Evolutionary conservation across 805 yeast genomes (phyloP).

Genomic region (Soucietia sequanensis): DNA sequence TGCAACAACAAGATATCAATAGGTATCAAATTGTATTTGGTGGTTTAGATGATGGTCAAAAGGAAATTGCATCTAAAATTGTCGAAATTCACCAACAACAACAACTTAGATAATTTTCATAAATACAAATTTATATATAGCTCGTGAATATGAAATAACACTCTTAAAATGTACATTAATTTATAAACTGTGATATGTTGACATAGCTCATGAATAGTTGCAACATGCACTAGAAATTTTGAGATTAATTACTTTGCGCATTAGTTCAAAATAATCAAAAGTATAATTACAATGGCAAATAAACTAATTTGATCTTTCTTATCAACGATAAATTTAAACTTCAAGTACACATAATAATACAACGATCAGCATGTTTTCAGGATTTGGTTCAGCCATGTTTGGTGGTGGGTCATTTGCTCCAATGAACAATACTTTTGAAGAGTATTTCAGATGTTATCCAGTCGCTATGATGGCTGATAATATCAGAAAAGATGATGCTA

Average conservation of each 20-base stretch:
- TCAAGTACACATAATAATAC: too few relatives aligned
- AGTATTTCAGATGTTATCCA: constrained; percentile 90
- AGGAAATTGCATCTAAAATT: constrained; percentile 28
- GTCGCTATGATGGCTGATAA: constrained; percentile 83
- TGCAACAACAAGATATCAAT: constrained; percentile 48
- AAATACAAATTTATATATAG: too few relatives aligned
- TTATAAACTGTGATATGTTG: too few relatives aligned
- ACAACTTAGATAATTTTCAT: constrained; percentile 4
- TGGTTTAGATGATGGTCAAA: constrained; percentile 33
- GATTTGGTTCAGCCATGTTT: constrained; percentile 40
- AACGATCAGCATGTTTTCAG: constrained; percentile 36
- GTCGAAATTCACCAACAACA: constrained; percentile 21
- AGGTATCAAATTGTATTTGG: constrained; percentile 52
- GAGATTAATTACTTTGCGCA: too few relatives aligned
- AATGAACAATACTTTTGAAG: constrained; percentile 58
- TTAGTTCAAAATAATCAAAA: too few relatives aligned
- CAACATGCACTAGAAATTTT: too few relatives aligned
- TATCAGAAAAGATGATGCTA: constrained; percentile 70
- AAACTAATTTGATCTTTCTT: too few relatives aligned
- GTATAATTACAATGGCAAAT: too few relatives aligned
- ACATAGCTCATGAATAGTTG: too few relatives aligned
- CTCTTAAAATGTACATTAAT: too few relatives aligned
- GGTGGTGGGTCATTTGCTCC: constrained; percentile 34
- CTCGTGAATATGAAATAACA: too few relatives aligned
- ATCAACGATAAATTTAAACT: too few relatives aligned